These are phyloP conservation scores for Neoarthrinium moseri DNA, from an alignment of 2,329 filamentous ascomycete genomes.

Conservation along the genomic window DNA sequence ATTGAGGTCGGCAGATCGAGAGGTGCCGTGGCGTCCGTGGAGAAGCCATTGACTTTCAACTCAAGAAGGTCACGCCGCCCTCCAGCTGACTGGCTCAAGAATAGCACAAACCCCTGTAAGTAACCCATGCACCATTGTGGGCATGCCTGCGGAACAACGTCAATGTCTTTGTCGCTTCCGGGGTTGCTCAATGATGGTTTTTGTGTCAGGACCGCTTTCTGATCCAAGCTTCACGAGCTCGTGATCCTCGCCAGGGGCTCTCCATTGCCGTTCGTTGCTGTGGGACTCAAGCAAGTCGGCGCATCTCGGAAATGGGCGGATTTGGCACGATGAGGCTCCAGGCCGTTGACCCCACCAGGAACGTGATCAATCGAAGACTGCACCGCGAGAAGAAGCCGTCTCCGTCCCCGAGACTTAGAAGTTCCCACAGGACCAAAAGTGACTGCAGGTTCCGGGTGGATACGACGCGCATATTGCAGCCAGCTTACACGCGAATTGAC, in stretches of 20 bases:
- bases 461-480: slow-evolving; percentile 8
- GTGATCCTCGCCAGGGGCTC: not conserved
- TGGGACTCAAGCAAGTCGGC: not conserved
- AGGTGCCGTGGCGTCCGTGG: not conserved
- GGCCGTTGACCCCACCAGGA: slow-evolving; percentile 6
- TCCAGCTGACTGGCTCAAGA: slow-evolving; percentile 1
- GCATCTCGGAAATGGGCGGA: not conserved
- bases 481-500: slow-evolving; percentile 4
- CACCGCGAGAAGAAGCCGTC: not conserved
- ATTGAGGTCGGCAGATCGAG: too few species aligned
- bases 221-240: not conserved
- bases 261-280: not conserved
- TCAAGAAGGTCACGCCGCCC: not conserved
- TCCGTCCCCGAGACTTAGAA: not conserved
- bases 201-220: not conserved
- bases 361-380: slow-evolving; percentile 7
- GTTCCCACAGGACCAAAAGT: not conserved
- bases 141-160: not conserved
- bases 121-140: not conserved
- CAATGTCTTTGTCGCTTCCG: too few species aligned
- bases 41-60: not conserved
- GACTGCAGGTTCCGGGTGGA: slow-evolving; percentile 6
- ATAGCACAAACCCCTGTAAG: not conserved
- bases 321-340: slow-evolving; percentile 5
- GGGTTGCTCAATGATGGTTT: too few species aligned